Conservation (phyloP, 2,329 filamentous ascomycete species). For the Didymella exigua region DNA sequence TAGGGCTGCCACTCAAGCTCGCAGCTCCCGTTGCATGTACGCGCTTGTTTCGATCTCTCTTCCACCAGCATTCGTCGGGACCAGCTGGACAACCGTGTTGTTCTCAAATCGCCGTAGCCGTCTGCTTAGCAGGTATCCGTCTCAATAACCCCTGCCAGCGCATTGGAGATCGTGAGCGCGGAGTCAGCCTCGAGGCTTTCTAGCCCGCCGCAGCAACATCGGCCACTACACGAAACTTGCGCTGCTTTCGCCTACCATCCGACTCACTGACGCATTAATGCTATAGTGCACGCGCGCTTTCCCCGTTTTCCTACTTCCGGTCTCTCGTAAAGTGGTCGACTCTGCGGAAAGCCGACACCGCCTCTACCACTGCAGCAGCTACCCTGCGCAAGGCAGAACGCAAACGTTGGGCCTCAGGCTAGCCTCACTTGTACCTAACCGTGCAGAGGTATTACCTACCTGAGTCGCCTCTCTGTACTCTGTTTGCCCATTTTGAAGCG, state of each 20-base stretch:
- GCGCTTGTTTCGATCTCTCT: constrained; percentile 35
- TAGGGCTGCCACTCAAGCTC: constrained; percentile 38
- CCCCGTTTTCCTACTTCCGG: constrained; percentile 26
- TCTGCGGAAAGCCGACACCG: constrained; percentile 38
- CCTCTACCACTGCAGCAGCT: constrained; percentile 40
- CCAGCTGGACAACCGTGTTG: constrained; percentile 23
- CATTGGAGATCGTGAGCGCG: constrained; percentile 26
- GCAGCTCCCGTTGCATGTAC: constrained; percentile 34
- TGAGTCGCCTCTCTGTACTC: constrained; percentile 21
- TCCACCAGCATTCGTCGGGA: constrained; percentile 23
- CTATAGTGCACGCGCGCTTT: constrained; percentile 33
- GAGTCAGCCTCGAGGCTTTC: constrained; percentile 46
- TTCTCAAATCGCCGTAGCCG: constrained; percentile 24
- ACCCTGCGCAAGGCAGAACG: constrained; percentile 43
- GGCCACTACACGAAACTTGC: constrained; percentile 29
- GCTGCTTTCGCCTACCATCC: constrained; percentile 32
- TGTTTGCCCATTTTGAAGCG: constrained; percentile 21
- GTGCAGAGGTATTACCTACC: constrained; percentile 32
- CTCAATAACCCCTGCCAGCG: constrained; percentile 31
- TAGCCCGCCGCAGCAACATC: constrained; percentile 22
- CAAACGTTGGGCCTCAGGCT: constrained; percentile 34
- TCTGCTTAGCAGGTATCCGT: constrained; percentile 39
- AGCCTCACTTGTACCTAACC: constrained; percentile 29
- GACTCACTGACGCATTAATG: constrained; percentile 21
- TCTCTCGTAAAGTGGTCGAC: constrained; percentile 34